A percentile compares a stretch with the other conserved stretches of the same genome.
Conservation (phyloP, 2,329 filamentous ascomycete genomes). For the Trichoderma simmonsii region DNA sequence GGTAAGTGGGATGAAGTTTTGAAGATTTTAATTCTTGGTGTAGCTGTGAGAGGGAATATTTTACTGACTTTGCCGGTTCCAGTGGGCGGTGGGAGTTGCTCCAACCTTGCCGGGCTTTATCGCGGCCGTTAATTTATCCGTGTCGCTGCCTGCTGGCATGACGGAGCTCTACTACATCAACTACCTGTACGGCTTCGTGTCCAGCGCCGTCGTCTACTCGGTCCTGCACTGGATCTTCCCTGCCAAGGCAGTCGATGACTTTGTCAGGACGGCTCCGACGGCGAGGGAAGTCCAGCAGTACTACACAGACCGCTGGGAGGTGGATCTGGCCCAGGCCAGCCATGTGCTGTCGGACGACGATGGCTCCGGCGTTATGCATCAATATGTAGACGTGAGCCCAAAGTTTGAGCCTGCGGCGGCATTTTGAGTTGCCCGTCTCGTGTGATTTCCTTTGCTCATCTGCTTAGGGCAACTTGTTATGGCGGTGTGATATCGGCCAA, state of each 20-base stretch:
- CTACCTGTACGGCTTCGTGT: slow-evolving; percentile 38
- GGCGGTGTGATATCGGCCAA: not conserved
- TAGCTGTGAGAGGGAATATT: not conserved
- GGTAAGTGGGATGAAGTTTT: slow-evolving; percentile 24
- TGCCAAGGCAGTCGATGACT: slow-evolving; percentile 26
- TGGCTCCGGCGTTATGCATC: slow-evolving; percentile 7
- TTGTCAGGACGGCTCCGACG: slow-evolving; percentile 27
- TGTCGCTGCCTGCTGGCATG: slow-evolving; percentile 35
- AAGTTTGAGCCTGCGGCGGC: not conserved
- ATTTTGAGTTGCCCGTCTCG: not conserved
- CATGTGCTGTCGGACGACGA: slow-evolving; percentile 17
- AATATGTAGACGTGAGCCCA: not conserved
- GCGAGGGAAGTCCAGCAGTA: slow-evolving; percentile 29
- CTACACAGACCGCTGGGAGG: slow-evolving; percentile 34
- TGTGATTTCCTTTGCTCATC: not conserved
- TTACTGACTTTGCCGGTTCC: not conserved
- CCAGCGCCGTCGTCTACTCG: slow-evolving; percentile 33
- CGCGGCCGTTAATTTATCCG: slow-evolving; percentile 35
- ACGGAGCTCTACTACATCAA: slow-evolving; percentile 40
- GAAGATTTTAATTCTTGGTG: not conserved
- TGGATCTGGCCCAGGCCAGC: slow-evolving; percentile 22
- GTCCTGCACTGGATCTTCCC: slow-evolving; percentile 34
- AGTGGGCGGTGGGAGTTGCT: slow-evolving; percentile 40
- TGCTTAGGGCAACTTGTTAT: not conserved
- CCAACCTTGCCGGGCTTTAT: slow-evolving; percentile 44